These are phyloP conservation scores for Fusarium sp. DNA, from an alignment of 2,329 filamentous ascomycete species.

Conservation along the genomic window DNA sequence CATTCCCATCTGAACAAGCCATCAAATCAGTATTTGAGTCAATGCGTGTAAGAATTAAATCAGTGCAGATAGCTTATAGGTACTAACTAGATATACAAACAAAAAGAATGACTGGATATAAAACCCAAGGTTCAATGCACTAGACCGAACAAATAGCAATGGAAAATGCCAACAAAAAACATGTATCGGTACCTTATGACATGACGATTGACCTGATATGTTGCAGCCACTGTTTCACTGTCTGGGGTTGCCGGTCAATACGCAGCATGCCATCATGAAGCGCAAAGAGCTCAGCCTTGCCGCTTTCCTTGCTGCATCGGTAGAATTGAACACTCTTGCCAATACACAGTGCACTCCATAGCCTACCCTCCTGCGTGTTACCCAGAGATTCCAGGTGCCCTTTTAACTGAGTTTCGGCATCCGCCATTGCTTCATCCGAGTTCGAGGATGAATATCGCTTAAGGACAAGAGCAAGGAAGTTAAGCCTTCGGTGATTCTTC, in stretches of 20 bases:
- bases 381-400: neutral
- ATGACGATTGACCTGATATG: neutral
- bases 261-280: neutral
- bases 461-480: neutral
- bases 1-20: neutral
- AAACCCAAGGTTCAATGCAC: neutral
- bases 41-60: rapidly evolving
- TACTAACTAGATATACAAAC: neutral
- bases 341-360: neutral
- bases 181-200: rapidly evolving
- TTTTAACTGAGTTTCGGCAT: neutral
- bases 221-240: neutral
- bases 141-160: neutral
- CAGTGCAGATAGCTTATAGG: rapidly evolving
- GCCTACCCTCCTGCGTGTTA: neutral
- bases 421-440: neutral
- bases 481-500: rapidly evolving
- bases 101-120: neutral
- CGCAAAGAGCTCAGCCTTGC: rapidly evolving
- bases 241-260: neutral
- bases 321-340: neutral
- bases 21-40: neutral
- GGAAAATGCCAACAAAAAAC: neutral
- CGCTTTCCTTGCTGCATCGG: neutral
- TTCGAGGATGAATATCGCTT: neutral